These are phyloP conservation scores for Gossypium anomalum DNA, from an alignment of 345 rosid species.

Conservation along the genomic window DNA sequence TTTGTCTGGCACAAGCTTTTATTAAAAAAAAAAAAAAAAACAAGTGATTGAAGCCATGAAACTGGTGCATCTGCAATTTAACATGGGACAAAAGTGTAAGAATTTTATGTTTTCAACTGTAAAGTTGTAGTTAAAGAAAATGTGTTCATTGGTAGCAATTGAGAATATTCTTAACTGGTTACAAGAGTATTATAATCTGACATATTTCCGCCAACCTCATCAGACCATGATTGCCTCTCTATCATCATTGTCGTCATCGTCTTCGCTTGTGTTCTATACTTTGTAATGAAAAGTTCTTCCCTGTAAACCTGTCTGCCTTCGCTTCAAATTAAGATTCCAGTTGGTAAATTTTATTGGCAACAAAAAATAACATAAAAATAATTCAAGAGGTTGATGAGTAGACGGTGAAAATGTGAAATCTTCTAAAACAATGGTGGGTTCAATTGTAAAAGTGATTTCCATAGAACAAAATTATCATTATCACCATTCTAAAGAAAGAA, in stretches of 20 bases:
- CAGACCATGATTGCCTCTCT: constrained; percentile 16
- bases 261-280: constrained; percentile 6
- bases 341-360: too few relatives aligned
- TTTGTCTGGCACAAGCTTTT: background rate
- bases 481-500: too few relatives aligned
- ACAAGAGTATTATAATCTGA: constrained; percentile 22
- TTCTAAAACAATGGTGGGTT: too few relatives aligned
- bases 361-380: too few relatives aligned
- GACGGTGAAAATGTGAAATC: too few relatives aligned
- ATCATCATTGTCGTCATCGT: background rate
- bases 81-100: constrained; percentile 14
- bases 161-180: constrained; percentile 32
- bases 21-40: background rate
- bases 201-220: constrained; percentile 15
- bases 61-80: constrained; percentile 1
- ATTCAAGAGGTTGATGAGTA: too few relatives aligned
- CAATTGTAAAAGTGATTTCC: too few relatives aligned
- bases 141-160: constrained; percentile 25
- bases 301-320: background rate
- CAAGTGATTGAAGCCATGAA: background rate
- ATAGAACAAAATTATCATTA: too few relatives aligned
- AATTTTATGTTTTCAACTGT: constrained; percentile 30
- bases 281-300: constrained; percentile 1
- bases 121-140: constrained; percentile 34
- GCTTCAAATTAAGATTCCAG: too few relatives aligned